Evolutionary conservation across 129 eudicot species (phyloP), one percentile per base, ranked within the genome.

Genomic region (Lactuca sativa): DNA sequence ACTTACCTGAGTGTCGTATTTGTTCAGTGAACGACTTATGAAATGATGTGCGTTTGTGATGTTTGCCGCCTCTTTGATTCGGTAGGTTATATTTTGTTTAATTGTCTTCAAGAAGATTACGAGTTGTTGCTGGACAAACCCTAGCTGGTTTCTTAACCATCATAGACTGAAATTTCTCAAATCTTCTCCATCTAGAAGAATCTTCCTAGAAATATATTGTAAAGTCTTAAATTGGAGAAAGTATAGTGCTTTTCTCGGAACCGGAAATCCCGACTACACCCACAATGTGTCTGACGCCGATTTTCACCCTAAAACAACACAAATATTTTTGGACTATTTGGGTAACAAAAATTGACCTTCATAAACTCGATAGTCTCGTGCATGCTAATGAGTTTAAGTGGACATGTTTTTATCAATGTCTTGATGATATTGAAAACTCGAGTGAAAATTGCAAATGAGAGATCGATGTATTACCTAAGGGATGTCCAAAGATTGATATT

Each of bases 11-110:
- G 90, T 85, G 67, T 85, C 87, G 51, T 85, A 82, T 18, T 87
- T 87, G 17, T 85, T 74, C 64, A 85, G 90, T 66, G 82, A 82
- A 66, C 87, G 79, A 63, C 87, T 79, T 10, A 82, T 85, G 55
- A 85, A 85, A 37, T 79, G 90, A 71, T 85, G 87, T 1, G 90
- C 90, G 44, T 85, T 85, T 76, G 90, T 81, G 38, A 85, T 82
- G 70, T 83, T 73, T 15, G 90, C 87, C 25, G 90, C 85, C 66
- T 82, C 85, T 74, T 77, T 82, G 71, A 85, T 64, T 71, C 82
- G 81, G 36, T 82, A 85, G n/a, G 70, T 67, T 10, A 85, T 85
- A 69, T 85, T 85, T 67, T 82, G 85, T 83, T 85, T 82, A 16
- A 85, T 80, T 33, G 90, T 82, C 62, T 86, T 78, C 6, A 87